Evolutionary conservation across 192 early-diverging fungal genomes (phyloP), one percentile per base, ranked within the genome.

Genomic region (Kickxella alabastrina): DNA sequence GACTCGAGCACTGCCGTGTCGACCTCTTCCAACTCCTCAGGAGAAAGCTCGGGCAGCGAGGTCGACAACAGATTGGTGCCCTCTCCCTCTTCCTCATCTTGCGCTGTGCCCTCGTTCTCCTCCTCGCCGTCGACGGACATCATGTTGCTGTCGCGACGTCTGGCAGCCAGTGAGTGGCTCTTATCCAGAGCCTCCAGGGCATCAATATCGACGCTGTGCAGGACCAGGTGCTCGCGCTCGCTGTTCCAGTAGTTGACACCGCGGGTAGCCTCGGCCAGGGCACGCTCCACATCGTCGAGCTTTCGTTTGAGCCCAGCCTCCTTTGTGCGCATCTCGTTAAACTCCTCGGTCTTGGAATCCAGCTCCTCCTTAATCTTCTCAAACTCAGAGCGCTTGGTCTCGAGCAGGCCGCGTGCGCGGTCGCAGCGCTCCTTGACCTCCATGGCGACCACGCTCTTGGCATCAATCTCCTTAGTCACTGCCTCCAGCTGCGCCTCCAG

Each of bases 281-380:
- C 63, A 6, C 80, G 79, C 57, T 87, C 79, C 37, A 75, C 59
- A 52, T 85, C 83, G 40, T 90, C 87, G n/a, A 84, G 51, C 22
- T 82, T 67, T 40, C 82, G 87, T 52, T 77, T 80, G 42, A 87
- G 79, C 25, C 77, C 75, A 10, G 92, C 86, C 54, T 89, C 81
- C 25, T 75, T 65, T 34, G 82, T 79, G 31, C 86, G 82, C 58
- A 89, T 72, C 52, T 81, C 70, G 59, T 86, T 82, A 23, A 85
- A 81, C 17, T 80, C 70, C 21, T 75, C 77, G 23, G 76, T 78
- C 57, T 85, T 85, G 12, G 73, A 70, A 41, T 89, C 87, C 34
- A 87, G 69, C 25, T 87, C 78, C 10, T 71, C 73, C 54, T 88
- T 90, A 42, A 90, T 65, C 35, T 65, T 55, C 22, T 79, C 78